phyloP scores from a whole-genome alignment of 441 rosid species.

The Daphne laureola region DNA sequence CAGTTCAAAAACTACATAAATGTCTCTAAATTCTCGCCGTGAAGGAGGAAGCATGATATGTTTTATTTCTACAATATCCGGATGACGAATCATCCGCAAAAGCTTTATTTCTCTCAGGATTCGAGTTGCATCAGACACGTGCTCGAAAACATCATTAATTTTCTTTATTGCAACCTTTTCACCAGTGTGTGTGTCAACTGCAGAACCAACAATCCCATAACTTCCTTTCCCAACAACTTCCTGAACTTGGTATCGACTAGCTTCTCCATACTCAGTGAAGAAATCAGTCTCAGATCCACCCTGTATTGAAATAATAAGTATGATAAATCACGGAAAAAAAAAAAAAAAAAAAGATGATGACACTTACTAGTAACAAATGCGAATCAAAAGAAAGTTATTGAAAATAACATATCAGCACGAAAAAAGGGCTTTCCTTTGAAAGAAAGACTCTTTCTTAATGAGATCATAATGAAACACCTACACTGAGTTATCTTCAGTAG shows the following conservation, averaged over 20 bases:
- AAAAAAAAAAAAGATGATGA: too few species aligned
- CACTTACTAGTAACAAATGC: too few species aligned
- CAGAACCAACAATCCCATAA: slow-evolving; percentile 94
- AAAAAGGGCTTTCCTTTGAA: too few species aligned
- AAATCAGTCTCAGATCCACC: slow-evolving; percentile 63
- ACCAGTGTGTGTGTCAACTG: slow-evolving; percentile 74
- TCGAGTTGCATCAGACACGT: slow-evolving; percentile 95
- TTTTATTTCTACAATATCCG: slow-evolving; percentile 84
- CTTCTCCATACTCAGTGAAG: slow-evolving; percentile 98
- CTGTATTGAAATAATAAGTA: slow-evolving; percentile 17
- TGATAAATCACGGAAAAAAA: too few species aligned
- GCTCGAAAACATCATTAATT: slow-evolving; percentile 93
- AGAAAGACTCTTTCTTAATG: too few species aligned
- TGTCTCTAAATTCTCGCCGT: slow-evolving; percentile 79
- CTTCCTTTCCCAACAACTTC: slow-evolving; percentile 97
- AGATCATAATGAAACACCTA: too few species aligned
- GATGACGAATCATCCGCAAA: slow-evolving; percentile 83
- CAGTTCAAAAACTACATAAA: slow-evolving; percentile 88
- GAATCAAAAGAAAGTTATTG: too few species aligned
- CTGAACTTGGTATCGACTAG: slow-evolving; percentile 72
- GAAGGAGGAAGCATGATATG: slow-evolving; percentile 98
- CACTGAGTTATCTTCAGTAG: too few species aligned
- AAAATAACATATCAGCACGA: too few species aligned
- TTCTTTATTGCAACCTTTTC: slow-evolving; percentile 93
- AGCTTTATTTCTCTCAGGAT: slow-evolving; percentile 91